A percentile compares a stretch with the other conserved stretches of the same genome.
These are phyloP conservation scores for Trichoderma sp. DNA, from an alignment of 2,329 filamentous ascomycete species.

Conservation along the genomic window DNA sequence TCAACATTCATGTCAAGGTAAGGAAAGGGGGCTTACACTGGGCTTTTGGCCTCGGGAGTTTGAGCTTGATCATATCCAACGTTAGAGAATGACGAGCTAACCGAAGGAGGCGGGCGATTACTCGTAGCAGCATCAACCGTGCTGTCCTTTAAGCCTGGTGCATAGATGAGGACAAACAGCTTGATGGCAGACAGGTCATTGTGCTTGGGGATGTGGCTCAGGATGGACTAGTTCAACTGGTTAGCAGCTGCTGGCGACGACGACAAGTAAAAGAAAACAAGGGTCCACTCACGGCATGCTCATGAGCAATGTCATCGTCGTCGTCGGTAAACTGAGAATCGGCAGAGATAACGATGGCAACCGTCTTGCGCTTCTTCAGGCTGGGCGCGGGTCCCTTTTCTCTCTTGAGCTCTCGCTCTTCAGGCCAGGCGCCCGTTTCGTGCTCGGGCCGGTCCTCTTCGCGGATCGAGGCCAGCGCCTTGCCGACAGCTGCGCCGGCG, in stretches of 20 bases:
- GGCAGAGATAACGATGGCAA: constrained; percentile 86
- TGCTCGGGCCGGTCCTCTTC: constrained; percentile 82
- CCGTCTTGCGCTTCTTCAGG: constrained; percentile 64
- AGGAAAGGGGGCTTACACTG: constrained; percentile 45
- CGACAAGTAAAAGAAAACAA: no score
- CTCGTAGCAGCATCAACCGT: constrained; percentile 49
- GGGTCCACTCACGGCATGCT: constrained; percentile 71
- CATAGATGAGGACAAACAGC: constrained; percentile 87
- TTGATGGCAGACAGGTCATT: constrained; percentile 71
- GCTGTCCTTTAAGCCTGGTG: constrained; percentile 72
- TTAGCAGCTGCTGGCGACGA: constrained; percentile 18
- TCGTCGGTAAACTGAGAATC: constrained; percentile 60
- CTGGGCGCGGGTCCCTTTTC: constrained; percentile 39
- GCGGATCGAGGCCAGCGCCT: constrained; percentile 76
- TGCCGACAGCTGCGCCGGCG: constrained; percentile 77
- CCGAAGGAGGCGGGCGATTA: constrained; percentile 61
- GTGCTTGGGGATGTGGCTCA: constrained; percentile 81
- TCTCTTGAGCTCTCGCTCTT: constrained; percentile 74
- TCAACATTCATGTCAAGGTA: background rate
- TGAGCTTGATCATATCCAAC: constrained; percentile 72
- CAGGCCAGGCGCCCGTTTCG: constrained; percentile 89
- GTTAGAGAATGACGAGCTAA: constrained; percentile 82
- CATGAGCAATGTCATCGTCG: constrained; percentile 61
- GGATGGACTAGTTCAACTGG: constrained; percentile 61
- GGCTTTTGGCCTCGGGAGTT: constrained; percentile 62